Evolutionary conservation across 2,329 filamentous ascomycete genomes (phyloP), one percentile per base, ranked within the genome.

Genomic region (Claviceps paspali): DNA sequence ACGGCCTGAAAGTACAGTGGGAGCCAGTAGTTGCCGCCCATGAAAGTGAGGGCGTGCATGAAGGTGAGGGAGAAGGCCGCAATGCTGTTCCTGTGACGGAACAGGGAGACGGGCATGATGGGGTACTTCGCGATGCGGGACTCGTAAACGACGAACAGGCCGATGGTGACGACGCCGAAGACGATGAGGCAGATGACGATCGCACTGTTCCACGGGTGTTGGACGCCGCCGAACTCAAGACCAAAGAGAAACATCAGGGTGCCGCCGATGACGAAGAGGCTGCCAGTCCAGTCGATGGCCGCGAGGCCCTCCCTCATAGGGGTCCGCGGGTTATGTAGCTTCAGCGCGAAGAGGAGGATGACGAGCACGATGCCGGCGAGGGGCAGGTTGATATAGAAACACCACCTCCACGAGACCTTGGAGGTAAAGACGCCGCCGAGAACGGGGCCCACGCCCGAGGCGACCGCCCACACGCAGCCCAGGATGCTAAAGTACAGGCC

Each of bases 171-270:
- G 18, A 73, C 51, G 17, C 84, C 84, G 46, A 88, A 85, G 34
- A 88, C 61, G 45, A 92, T 67, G 21, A 93, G 66, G 49, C 81
- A 86, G 47, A 93, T 68, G 23, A 87, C 80, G 1, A 73, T 78
- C 2, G 80, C 66, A 0, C 81, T 87, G 36, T 61, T 59, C 85
- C 85, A 93, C 1, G 86, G 79, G 44, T 73, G 74, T 17, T 67
- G 66, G 36, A 85, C 71, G 34, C 84, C 86, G 38, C 86, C 87
- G 43, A 88, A 84, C 51, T 92, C 80, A 9, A 94, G 71, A 1
- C 85, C 87, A 29, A 94, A 74, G 4, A 94, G 72, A 45, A 93
- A 67, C 82, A 93, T 88, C 15, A 92, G 64, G 0, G 82, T 87
- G 15, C 79, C 83, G 29, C 80, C 81, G 18, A 87, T 70, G 52